A percentile compares a stretch with the other conserved stretches of the same genome.
phyloP scores from a whole-genome alignment of 2,329 filamentous ascomycete genomes.

The Mycosphaerella sp. region DNA sequence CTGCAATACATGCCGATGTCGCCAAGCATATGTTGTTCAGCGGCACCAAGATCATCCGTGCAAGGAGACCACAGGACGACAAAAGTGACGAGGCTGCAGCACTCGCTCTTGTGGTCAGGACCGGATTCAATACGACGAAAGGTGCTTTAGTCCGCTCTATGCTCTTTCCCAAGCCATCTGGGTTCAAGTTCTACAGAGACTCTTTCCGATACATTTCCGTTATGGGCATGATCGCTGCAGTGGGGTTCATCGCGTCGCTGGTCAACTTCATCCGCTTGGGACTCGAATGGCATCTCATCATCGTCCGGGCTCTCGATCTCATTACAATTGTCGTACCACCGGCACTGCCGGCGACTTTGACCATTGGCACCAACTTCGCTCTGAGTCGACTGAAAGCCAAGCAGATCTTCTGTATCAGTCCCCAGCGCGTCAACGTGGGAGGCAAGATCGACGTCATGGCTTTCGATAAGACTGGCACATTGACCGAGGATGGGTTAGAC shows the following conservation, averaged over 20 bases:
- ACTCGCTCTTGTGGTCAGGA: constrained; percentile 84
- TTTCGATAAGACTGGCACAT: constrained; percentile 97
- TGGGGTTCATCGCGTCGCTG: constrained; percentile 87
- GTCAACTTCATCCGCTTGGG: constrained; percentile 84
- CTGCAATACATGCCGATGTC: constrained; percentile 73
- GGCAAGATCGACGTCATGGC: constrained; percentile 95
- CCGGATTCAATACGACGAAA: constrained; percentile 96
- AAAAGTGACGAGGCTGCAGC: constrained; percentile 83
- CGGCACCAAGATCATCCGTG: constrained; percentile 91
- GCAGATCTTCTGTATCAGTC: constrained; percentile 95
- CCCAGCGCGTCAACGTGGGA: constrained; percentile 91
- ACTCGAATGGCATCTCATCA: constrained; percentile 81
- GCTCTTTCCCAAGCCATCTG: constrained; percentile 96
- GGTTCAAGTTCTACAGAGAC: constrained; percentile 97
- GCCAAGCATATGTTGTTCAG: constrained; percentile 89
- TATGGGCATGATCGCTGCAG: constrained; percentile 76
- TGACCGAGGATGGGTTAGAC: constrained; percentile 93
- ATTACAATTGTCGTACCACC: constrained; percentile 98
- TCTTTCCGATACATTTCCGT: constrained; percentile 97
- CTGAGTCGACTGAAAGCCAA: constrained; percentile 77
- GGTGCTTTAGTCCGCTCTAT: constrained; percentile 93
- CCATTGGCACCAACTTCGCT: constrained; percentile 95
- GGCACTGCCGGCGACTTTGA: constrained; percentile 86
- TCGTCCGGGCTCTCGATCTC: constrained; percentile 84
- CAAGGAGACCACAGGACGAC: constrained; percentile 78